Conservation (phyloP, 2,329 filamentous ascomycete species). For the Penicillium palitans region DNA sequence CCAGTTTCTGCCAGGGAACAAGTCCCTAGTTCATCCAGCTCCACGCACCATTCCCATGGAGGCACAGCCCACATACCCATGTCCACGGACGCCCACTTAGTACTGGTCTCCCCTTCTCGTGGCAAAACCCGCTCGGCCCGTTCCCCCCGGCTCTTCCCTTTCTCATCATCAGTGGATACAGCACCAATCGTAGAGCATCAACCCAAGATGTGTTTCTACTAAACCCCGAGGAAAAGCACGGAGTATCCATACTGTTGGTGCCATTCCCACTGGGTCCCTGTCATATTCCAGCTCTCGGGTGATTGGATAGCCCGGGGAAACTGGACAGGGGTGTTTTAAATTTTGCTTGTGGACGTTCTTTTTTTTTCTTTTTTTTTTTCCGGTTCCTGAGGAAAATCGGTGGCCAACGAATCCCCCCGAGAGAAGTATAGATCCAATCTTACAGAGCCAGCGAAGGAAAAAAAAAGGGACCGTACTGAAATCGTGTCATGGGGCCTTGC, state of each 20-base stretch:
- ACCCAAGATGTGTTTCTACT: background rate
- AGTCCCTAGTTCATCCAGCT: background rate
- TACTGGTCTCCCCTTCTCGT: conserved; percentile 12
- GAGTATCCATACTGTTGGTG: conserved; percentile 1
- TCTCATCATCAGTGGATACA: conserved; percentile 17
- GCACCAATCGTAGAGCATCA: conserved; percentile 14
- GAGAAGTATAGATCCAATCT: conserved; percentile 6
- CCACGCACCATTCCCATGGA: conserved; percentile 7
- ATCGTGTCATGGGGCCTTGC: background rate
- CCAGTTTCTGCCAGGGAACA: conserved; percentile 14
- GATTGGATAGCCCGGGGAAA: background rate
- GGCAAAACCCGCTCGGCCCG: conserved; percentile 30
- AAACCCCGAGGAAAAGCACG: background rate
- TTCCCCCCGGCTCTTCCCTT: conserved; percentile 33
- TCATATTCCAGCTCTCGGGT: background rate
- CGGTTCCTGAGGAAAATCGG: conserved; percentile 12
- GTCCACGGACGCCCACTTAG: background rate
- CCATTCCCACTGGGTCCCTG: conserved; percentile 2
- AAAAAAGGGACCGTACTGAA: background rate
- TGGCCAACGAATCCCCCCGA: background rate
- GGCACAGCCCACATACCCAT: conserved; percentile 3
- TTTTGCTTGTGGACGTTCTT: background rate
- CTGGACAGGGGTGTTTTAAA: background rate
- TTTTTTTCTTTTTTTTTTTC: background rate
- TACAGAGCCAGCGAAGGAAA: background rate